These are phyloP conservation scores for Penicillium taxi DNA, from an alignment of 495 filamentous ascomycete species.

Conservation along the genomic window DNA sequence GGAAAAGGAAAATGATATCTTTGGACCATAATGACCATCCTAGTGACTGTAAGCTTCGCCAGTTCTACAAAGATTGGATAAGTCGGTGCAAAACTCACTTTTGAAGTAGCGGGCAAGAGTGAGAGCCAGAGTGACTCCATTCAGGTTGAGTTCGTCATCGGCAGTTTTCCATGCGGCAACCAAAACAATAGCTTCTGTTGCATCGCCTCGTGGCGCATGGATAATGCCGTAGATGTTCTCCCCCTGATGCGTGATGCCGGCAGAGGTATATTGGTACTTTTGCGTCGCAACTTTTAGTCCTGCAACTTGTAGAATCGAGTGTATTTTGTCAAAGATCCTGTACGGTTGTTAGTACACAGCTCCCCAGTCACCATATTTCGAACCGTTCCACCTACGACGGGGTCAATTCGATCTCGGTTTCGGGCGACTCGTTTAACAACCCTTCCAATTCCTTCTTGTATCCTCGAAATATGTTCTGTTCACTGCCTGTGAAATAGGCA, in stretches of 20 bases:
- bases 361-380: neutral
- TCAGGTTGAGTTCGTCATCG: slow-evolving; percentile 70
- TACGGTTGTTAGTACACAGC: slow-evolving; percentile 6
- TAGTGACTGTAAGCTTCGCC: no score
- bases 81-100: slow-evolving; percentile 34
- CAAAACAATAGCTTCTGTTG: slow-evolving; percentile 94
- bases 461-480: slow-evolving; percentile 89
- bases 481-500: slow-evolving; percentile 92
- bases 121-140: slow-evolving; percentile 76
- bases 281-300: slow-evolving; percentile 83
- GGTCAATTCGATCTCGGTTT: slow-evolving; percentile 24
- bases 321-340: slow-evolving; percentile 62
- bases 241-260: slow-evolving; percentile 64
- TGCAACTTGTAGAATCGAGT: slow-evolving; percentile 61
- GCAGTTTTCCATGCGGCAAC: slow-evolving; percentile 84
- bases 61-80: neutral
- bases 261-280: slow-evolving; percentile 68
- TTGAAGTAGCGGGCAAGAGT: slow-evolving; percentile 92
- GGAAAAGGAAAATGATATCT: slow-evolving; percentile 89
- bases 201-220: slow-evolving; percentile 91
- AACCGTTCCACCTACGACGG: slow-evolving; percentile 35
- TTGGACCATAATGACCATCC: slow-evolving; percentile 98
- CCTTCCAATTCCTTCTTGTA: slow-evolving; percentile 76
- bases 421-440: slow-evolving; percentile 17
- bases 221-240: slow-evolving; percentile 93